A percentile compares a stretch with the other conserved stretches of the same genome.
Evolutionary conservation across 2,329 filamentous ascomycete species (phyloP).

Genomic region (Hymenoscyphus fructigenus): DNA sequence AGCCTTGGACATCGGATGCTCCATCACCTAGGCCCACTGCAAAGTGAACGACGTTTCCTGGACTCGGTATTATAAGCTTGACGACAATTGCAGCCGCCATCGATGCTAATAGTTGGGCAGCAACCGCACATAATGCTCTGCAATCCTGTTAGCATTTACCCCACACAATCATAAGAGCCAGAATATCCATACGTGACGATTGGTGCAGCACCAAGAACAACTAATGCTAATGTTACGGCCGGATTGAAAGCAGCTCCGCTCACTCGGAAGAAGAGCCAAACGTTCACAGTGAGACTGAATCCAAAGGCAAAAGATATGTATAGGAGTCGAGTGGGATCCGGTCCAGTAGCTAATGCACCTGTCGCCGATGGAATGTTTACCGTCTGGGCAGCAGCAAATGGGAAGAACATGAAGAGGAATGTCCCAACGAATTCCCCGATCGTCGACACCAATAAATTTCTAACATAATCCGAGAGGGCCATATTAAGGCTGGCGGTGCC

Average conservation of each 20-base stretch:
- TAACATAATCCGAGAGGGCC: not conserved
- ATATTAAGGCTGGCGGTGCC: not conserved
- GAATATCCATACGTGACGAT: constrained; percentile 29
- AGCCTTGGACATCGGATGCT: constrained; percentile 4
- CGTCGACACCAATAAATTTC: constrained; percentile 5
- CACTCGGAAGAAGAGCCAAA: constrained; percentile 52
- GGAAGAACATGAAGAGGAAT: constrained; percentile 9
- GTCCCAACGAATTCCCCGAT: constrained; percentile 12
- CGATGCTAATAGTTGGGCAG: constrained; percentile 26
- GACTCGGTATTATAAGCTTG: constrained; percentile 39
- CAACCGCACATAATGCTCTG: constrained; percentile 1
- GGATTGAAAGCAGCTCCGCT: constrained; percentile 51
- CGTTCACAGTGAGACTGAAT: constrained; percentile 46
- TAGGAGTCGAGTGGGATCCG: constrained; percentile 16
- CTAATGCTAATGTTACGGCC: constrained; percentile 39
- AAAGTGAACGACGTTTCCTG: constrained; percentile 21
- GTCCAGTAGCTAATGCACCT: not conserved
- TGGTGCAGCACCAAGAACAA: constrained; percentile 35
- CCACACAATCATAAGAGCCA: not conserved
- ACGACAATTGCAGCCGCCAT: constrained; percentile 38
- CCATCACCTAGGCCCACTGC: constrained; percentile 12
- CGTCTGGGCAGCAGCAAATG: not conserved
- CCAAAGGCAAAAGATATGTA: constrained; percentile 32
- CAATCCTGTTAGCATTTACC: not conserved
- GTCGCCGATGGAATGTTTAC: not conserved